Conservation (phyloP, 2,329 filamentous ascomycete genomes). For the Bipolaris cookei region DNA sequence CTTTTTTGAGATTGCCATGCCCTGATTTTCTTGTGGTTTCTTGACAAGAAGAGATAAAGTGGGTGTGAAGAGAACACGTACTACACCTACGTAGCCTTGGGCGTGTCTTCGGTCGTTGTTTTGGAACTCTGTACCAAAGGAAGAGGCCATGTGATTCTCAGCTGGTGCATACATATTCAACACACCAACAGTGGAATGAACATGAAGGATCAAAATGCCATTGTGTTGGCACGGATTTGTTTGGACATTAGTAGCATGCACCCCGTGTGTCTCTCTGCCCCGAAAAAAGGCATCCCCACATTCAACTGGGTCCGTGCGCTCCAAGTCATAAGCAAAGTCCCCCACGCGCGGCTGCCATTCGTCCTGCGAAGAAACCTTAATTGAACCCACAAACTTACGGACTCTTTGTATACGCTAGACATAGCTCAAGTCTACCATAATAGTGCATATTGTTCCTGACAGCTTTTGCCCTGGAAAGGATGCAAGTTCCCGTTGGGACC, state of each 20-base stretch:
- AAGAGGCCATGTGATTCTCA: not conserved
- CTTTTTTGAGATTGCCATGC: not conserved
- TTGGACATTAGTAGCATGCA: not conserved
- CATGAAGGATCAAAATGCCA: not conserved
- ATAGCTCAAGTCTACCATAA: not conserved
- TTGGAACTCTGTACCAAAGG: not conserved
- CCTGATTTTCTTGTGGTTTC: not conserved
- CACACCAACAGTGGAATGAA: not conserved
- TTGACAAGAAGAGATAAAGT: not conserved
- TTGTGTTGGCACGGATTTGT: not conserved
- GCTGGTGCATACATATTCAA: not conserved
- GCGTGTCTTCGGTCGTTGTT: not conserved
- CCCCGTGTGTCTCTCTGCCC: slow-evolving; percentile 3
- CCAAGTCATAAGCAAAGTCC: slow-evolving; percentile 7
- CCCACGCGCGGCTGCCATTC: slow-evolving; percentile 10
- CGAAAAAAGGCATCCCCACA: slow-evolving; percentile 4
- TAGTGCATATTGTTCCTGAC: not conserved
- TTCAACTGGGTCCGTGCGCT: slow-evolving; percentile 9
- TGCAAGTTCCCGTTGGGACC: slow-evolving; percentile 4
- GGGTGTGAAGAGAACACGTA: not conserved
- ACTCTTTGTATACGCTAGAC: not conserved
- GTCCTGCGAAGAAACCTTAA: slow-evolving; percentile 14
- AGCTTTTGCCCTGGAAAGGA: slow-evolving; percentile 1
- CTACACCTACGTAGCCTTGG: not conserved
- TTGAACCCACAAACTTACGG: slow-evolving; percentile 13